phyloP scores from a whole-genome alignment of 768 basidiomycete species.

The Tulasnella sp. region DNA sequence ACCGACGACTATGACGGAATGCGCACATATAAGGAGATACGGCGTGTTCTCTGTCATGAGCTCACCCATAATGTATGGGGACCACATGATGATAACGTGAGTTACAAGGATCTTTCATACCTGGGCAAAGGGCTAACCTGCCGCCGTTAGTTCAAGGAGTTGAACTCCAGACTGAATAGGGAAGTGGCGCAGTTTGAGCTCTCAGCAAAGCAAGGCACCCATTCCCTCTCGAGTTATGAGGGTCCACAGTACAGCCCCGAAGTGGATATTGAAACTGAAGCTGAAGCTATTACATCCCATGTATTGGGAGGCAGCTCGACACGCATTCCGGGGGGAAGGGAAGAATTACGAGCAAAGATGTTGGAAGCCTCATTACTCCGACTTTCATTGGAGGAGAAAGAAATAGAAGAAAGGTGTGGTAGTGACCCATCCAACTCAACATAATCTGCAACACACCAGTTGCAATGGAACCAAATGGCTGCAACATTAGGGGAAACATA shows the following conservation, averaged over 20 bases:
- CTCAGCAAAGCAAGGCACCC: conserved; percentile 38
- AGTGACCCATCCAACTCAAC: conserved; percentile 22
- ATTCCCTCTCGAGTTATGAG: conserved; percentile 33
- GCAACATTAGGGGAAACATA: no score
- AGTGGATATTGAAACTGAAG: not conserved
- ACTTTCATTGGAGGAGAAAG: conserved; percentile 51
- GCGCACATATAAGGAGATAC: conserved; percentile 46
- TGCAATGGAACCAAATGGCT: no score
- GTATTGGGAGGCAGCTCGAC: conserved; percentile 41
- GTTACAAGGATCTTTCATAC: conserved; percentile 21
- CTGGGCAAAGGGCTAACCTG: not conserved
- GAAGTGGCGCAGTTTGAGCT: conserved; percentile 60
- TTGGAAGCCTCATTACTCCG: conserved; percentile 51
- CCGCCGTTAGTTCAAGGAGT: conserved; percentile 47
- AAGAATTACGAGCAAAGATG: conserved; percentile 40
- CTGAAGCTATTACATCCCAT: conserved; percentile 23
- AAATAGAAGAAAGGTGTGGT: conserved; percentile 59
- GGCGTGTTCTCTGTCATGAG: conserved; percentile 64
- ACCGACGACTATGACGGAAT: conserved; percentile 65
- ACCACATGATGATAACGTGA: conserved; percentile 58
- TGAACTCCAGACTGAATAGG: conserved; percentile 60
- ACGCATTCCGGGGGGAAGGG: conserved; percentile 21
- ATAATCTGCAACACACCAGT: not conserved
- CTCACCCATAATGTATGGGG: conserved; percentile 62
- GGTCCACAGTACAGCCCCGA: conserved; percentile 38